These are phyloP conservation scores for Wickerhamiella slavikovae DNA, from an alignment of 805 yeast species.

Conservation along the genomic window DNA sequence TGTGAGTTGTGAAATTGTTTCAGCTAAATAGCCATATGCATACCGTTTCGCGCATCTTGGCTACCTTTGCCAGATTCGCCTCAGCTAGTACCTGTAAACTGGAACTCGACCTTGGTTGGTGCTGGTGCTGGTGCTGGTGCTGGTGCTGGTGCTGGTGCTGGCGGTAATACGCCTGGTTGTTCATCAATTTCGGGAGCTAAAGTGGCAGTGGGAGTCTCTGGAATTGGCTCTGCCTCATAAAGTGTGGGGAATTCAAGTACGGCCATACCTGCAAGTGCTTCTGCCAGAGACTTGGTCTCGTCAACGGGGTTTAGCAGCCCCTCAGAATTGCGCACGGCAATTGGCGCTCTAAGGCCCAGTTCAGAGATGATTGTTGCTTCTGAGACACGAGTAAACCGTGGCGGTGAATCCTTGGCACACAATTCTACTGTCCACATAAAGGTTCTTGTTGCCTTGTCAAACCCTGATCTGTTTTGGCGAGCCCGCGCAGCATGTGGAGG, in stretches of 20 bases:
- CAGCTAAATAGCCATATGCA: no score
- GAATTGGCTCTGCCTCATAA: no score
- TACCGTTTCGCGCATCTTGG: no score
- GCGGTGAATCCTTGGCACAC: slow-evolving; percentile 15
- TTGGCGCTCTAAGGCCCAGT: slow-evolving; percentile 1
- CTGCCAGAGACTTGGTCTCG: slow-evolving; percentile 21
- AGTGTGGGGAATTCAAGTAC: slow-evolving; percentile 69
- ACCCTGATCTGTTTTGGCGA: slow-evolving; percentile 40
- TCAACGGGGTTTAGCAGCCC: slow-evolving; percentile 8
- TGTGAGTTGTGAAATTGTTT: no score
- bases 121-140: slow-evolving; percentile 3
- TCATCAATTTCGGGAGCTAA: no score
- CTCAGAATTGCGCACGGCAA: slow-evolving; percentile 8
- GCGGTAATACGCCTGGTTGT: slow-evolving; percentile 5
- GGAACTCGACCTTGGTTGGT: slow-evolving; percentile 9
- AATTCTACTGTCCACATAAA: slow-evolving; percentile 67
- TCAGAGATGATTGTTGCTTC: slow-evolving; percentile 6
- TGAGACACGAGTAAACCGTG: slow-evolving; percentile 5
- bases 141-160: slow-evolving; percentile 1
- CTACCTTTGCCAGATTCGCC: no score
- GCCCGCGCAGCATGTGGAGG: slow-evolving; percentile 65
- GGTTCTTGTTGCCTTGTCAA: slow-evolving; percentile 38
- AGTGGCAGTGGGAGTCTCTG: no score
- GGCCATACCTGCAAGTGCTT: slow-evolving; percentile 30
- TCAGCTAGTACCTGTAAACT: no score